Base-by-base conservation (phyloP, 164 flowering plant species). In the Cinnamomum micranthum region DNA sequence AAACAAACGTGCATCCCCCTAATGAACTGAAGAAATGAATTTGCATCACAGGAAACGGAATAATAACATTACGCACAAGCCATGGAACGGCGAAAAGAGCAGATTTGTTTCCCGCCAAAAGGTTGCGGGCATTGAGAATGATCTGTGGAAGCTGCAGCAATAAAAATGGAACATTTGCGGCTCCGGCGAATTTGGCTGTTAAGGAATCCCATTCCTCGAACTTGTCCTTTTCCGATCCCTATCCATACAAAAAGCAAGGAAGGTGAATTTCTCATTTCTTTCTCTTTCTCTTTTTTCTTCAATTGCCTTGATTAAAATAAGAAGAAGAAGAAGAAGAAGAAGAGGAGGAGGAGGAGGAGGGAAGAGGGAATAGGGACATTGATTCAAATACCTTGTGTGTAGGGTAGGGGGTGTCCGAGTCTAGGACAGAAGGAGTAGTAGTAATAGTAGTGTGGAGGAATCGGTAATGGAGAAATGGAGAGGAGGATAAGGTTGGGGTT, bases 131-230 rank as follows among this genome's bases (percentile, higher is more conserved):
- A 81, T 93, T 93, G 78, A 93, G 96, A 74, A 88, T 77, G 73
- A 93, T 91, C 81, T 93, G 98, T n/a, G 98, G 98, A 55, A 93
- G 72, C 73, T 91, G 98, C 19, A 93, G 84, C 50, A 91, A 52
- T 76, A 90, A 60, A 76, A 93, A 93, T 1, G 98, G 98, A 15
- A 91, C 19, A 80, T 90, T 93, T 63, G 98, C 75, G 1, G 85
- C 95, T 17, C 86, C 96, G 1, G 98, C 86, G 76, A 93, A 93
- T 73, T 85, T 91, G 4, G 94, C 96, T 6, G 96, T 85, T 80
- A 77, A 74, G 7, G 85, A 86, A 79, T 91, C 89, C 98, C 98
- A 93, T 76, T 88, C 82, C 80, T 84, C 80, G n/a, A 80, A 82
- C 55, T 73, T 76, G 2, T 15, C 52, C 69, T 66, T 66, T 31